Percentiles rank a stretch among this genome's conserved stretches.
Evolutionary conservation across 1,284 basidiomycete genomes (phyloP).

Genomic region (Ustilago lituana): DNA sequence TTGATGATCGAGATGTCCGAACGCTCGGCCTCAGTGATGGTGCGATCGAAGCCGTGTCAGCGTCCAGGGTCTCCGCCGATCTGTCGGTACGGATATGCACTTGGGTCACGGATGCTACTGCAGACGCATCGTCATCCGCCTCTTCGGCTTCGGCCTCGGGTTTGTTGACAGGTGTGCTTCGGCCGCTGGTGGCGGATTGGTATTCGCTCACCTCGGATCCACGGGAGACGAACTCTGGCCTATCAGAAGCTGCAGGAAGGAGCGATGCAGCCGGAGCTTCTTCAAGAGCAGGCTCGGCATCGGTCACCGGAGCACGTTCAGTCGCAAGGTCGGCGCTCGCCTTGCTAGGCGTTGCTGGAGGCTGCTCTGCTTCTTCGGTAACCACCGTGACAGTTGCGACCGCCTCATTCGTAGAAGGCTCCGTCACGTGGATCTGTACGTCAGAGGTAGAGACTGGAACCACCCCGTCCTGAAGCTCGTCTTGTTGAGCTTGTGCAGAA

Average conservation of each 20-base stretch:
- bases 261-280: conserved; percentile 5
- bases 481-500: conserved; percentile 21
- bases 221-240: conserved; percentile 27
- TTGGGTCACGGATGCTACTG: conserved; percentile 8
- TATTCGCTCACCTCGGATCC: conserved; percentile 37
- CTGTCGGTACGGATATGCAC: conserved; percentile 7
- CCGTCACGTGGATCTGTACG: conserved; percentile 23
- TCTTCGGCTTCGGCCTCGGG: conserved; percentile 14
- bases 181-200: conserved; percentile 38
- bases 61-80: neutral
- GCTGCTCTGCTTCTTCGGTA: neutral
- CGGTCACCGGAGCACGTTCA: neutral
- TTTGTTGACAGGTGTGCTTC: conserved; percentile 27
- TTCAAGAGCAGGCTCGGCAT: conserved; percentile 2
- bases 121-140: conserved; percentile 10
- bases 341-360: too few relatives aligned
- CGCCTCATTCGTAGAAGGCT: conserved; percentile 4
- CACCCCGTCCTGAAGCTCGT: neutral
- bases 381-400: neutral
- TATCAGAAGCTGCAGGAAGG: neutral
- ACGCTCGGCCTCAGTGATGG: conserved; percentile 25
- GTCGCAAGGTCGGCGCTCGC: neutral
- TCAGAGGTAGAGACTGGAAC: conserved; percentile 13
- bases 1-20: conserved; percentile 27
- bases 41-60: conserved; percentile 23